Percentiles rank a stretch among this genome's conserved stretches.
Evolutionary conservation across 768 basidiomycete species (phyloP).

Genomic region (Mycena pura): DNA sequence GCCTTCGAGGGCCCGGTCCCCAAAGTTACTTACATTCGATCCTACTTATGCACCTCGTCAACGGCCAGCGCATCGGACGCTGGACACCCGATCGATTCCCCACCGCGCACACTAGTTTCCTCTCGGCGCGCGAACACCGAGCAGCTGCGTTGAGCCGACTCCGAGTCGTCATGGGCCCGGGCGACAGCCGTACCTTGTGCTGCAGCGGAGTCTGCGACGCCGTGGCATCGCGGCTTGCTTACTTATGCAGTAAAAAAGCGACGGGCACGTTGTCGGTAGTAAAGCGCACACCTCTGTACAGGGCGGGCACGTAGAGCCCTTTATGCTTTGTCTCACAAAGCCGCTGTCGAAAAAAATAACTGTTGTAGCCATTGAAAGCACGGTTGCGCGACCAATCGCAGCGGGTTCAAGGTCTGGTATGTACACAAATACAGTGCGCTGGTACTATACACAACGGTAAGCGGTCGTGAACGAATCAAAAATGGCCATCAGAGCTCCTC

Average conservation of each 20-base stretch:
- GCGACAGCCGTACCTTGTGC: not conserved
- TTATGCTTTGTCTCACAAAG: too few relatives aligned
- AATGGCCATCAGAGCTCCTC: slow-evolving; percentile 5
- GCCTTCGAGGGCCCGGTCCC: too few relatives aligned
- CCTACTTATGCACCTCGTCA: not conserved
- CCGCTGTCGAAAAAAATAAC: too few relatives aligned
- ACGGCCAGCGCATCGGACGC: not conserved
- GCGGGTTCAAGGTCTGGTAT: too few relatives aligned
- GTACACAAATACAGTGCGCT: slow-evolving; percentile 3
- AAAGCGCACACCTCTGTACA: too few relatives aligned
- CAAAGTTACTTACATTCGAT: not conserved
- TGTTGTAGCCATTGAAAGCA: too few relatives aligned
- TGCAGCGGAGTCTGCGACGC: not conserved
- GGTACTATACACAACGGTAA: not conserved
- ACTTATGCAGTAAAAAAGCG: not conserved
- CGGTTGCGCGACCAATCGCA: too few relatives aligned
- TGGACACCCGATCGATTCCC: not conserved
- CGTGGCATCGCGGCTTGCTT: too few relatives aligned
- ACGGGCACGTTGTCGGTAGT: not conserved
- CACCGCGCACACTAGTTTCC: not conserved
- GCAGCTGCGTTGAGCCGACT: not conserved
- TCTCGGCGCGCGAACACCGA: not conserved
- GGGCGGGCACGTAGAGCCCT: too few relatives aligned
- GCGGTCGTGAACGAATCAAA: not conserved
- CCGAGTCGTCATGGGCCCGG: not conserved